phyloP scores from a whole-genome alignment of 106 monocot genomes.

The Dioscorea alata region DNA sequence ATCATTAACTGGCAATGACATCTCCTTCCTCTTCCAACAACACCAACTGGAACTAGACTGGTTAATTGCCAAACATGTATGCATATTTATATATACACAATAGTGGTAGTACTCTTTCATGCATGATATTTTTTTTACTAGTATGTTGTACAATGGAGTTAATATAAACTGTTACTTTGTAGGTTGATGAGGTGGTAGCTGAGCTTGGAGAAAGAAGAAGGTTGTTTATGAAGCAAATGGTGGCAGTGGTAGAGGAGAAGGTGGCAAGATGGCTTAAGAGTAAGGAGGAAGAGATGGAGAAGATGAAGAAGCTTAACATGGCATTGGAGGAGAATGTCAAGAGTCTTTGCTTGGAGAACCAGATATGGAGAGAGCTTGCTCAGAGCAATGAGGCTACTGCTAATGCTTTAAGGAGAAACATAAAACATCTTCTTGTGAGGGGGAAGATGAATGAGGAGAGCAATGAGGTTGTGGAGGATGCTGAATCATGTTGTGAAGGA shows the following conservation, averaged over 20 bases:
- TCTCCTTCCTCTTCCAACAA: background rate
- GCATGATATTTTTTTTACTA: no score
- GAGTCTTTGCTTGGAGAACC: slow-evolving; percentile 34
- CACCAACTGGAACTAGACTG: slow-evolving; percentile 8
- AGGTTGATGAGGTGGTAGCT: slow-evolving; percentile 17
- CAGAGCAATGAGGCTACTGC: slow-evolving; percentile 48
- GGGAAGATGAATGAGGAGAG: background rate
- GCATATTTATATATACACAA: background rate
- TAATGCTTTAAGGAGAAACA: slow-evolving; percentile 20
- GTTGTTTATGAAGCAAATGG: slow-evolving; percentile 17
- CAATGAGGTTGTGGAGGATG: background rate
- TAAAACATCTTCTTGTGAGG: no score
- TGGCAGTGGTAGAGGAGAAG: slow-evolving; percentile 18
- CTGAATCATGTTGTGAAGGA: slow-evolving; percentile 17
- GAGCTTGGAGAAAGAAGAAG: slow-evolving; percentile 34
- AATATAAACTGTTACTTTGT: background rate
- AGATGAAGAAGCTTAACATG: slow-evolving; percentile 34
- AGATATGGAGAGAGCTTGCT: slow-evolving; percentile 60
- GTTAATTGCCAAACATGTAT: slow-evolving; percentile 1
- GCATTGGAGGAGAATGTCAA: slow-evolving; percentile 40
- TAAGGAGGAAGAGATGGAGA: slow-evolving; percentile 60
- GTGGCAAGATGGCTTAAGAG: slow-evolving; percentile 24
- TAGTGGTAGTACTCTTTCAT: background rate
- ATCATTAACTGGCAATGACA: background rate
- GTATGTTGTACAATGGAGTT: no score